Conservation (phyloP, 441 rosid genomes). For the Syzygium syzygioides region DNA sequence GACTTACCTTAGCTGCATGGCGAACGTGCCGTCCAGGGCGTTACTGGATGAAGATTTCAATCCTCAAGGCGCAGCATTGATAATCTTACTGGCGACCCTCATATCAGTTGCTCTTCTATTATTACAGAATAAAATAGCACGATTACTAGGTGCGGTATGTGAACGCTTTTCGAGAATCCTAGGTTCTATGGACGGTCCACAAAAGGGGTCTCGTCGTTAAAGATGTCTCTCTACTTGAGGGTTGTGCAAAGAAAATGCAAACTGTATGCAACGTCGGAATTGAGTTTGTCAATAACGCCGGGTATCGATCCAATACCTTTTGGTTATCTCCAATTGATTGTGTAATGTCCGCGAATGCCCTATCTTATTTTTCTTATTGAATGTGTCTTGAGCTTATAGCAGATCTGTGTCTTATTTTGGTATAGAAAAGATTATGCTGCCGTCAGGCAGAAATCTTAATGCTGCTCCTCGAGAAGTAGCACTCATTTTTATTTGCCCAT, state of each 20-base stretch:
- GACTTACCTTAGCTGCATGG: too few species aligned
- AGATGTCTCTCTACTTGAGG: too few species aligned
- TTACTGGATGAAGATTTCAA: too few species aligned
- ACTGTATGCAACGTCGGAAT: background rate
- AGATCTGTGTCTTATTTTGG: background rate
- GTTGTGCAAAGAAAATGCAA: background rate
- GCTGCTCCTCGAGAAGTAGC: background rate
- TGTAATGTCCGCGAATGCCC: background rate
- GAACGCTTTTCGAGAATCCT: too few species aligned
- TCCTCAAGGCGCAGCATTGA: rapidly evolving
- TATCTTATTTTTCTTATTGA: background rate
- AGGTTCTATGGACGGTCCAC: too few species aligned
- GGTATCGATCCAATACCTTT: background rate
- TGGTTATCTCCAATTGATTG: background rate
- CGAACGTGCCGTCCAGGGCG: too few species aligned
- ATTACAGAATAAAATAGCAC: too few species aligned
- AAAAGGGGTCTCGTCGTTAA: too few species aligned
- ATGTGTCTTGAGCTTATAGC: background rate
- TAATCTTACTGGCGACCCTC: too few species aligned
- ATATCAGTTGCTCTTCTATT: too few species aligned
- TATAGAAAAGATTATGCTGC: background rate
- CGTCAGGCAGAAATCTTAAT: rapidly evolving
- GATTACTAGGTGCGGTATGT: too few species aligned
- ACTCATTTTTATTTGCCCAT: background rate
- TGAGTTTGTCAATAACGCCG: rapidly evolving